A percentile compares a stretch with the other conserved stretches of the same genome.
phyloP scores from a whole-genome alignment of 1,139 yeast genomes.

The Saccharomyces hybrid region DNA sequence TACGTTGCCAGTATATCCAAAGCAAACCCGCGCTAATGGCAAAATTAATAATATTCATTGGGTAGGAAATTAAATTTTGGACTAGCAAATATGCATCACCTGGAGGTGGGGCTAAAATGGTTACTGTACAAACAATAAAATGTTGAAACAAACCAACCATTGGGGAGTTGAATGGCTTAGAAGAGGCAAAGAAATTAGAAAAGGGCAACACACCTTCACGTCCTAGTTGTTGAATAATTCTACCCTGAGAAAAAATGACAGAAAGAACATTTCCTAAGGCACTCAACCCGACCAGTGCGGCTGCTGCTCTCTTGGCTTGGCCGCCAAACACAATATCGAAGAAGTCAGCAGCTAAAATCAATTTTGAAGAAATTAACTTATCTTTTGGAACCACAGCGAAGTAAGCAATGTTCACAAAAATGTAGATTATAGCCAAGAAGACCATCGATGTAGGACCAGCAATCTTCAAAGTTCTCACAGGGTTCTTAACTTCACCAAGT shows the following conservation, averaged over 20 bases:
- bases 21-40: slow-evolving; percentile 66
- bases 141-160: slow-evolving; percentile 46
- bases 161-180: slow-evolving; percentile 44
- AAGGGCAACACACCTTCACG: slow-evolving; percentile 67
- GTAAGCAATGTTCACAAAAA: slow-evolving; percentile 64
- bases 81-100: slow-evolving; percentile 77
- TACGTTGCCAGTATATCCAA: slow-evolving; percentile 51
- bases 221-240: slow-evolving; percentile 70
- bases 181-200: slow-evolving; percentile 48
- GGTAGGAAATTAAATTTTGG: slow-evolving; percentile 67
- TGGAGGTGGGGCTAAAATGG: slow-evolving; percentile 61
- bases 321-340: slow-evolving; percentile 69
- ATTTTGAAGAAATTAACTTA: slow-evolving; percentile 53
- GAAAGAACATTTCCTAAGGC: slow-evolving; percentile 74
- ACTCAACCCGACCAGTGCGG: slow-evolving; percentile 67
- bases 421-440: slow-evolving; percentile 52
- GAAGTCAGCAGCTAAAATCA: slow-evolving; percentile 66
- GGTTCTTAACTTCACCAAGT: slow-evolving; percentile 67
- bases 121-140: slow-evolving; percentile 44
- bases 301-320: slow-evolving; percentile 54
- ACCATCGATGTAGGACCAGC: slow-evolving; percentile 69
- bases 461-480: slow-evolving; percentile 55
- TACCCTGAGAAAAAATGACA: slow-evolving; percentile 70
- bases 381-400: slow-evolving; percentile 69
- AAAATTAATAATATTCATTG: slow-evolving; percentile 63